phyloP scores from a whole-genome alignment of 768 basidiomycete genomes.

The Lyophyllum semitale region DNA sequence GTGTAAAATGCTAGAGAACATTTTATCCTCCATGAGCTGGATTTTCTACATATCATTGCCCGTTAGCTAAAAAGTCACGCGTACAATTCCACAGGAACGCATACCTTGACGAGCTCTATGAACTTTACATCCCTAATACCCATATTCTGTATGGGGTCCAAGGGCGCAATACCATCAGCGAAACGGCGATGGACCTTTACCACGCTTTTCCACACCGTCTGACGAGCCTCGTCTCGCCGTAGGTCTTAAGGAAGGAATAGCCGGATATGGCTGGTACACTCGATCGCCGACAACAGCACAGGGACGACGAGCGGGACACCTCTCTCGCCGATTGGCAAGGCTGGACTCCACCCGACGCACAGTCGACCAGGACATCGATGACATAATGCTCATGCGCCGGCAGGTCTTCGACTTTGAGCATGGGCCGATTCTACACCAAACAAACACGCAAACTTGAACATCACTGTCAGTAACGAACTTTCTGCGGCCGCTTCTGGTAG shows the following conservation, averaged over 20 bases:
- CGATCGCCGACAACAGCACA: slow-evolving; percentile 82
- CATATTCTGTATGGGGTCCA: slow-evolving; percentile 96
- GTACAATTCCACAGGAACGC: too few relatives aligned
- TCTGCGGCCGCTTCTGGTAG: slow-evolving; percentile 84
- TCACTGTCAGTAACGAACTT: slow-evolving; percentile 15
- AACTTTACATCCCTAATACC: slow-evolving; percentile 95
- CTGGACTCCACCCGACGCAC: slow-evolving; percentile 70
- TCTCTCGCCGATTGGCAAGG: slow-evolving; percentile 75
- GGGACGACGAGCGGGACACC: slow-evolving; percentile 87
- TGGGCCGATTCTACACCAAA: slow-evolving; percentile 55
- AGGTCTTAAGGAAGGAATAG: slow-evolving; percentile 90
- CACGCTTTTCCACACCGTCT: slow-evolving; percentile 88
- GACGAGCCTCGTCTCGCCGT: slow-evolving; percentile 70
- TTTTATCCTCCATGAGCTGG: slow-evolving; percentile 81
- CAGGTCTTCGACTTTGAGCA: slow-evolving; percentile 67
- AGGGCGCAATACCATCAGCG: slow-evolving; percentile 79
- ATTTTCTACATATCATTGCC: slow-evolving; percentile 90
- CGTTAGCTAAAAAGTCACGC: too few relatives aligned
- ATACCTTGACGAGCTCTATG: slow-evolving; percentile 78
- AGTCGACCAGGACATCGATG: slow-evolving; percentile 88
- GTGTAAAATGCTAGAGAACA: slow-evolving; percentile 79
- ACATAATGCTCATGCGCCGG: slow-evolving; percentile 90
- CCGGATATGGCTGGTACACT: slow-evolving; percentile 84
- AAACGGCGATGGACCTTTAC: slow-evolving; percentile 88
- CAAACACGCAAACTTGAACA: too few relatives aligned